Conservation (phyloP, 1,284 basidiomycete species). For the Ustilago sp. region DNA sequence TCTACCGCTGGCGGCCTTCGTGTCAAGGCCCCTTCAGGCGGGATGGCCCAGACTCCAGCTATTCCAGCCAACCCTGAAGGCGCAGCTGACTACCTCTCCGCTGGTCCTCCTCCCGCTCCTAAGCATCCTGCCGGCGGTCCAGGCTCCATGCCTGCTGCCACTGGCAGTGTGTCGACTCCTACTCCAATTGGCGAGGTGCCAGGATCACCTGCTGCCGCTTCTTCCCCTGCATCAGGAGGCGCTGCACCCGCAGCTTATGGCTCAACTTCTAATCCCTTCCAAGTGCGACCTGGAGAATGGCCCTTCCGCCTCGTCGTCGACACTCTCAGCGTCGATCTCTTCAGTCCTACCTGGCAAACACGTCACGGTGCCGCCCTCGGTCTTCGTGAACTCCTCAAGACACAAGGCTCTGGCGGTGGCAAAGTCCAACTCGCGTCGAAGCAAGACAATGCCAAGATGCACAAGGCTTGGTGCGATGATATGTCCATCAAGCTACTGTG, state of each 20-base stretch:
- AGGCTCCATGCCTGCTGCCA: conserved; percentile 40
- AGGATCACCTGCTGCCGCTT: conserved; percentile 29
- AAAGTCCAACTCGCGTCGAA: conserved; percentile 70
- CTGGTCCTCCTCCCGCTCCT: conserved; percentile 33
- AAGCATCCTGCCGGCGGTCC: conserved; percentile 48
- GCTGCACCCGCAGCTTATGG: conserved; percentile 43
- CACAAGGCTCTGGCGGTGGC: conserved; percentile 85
- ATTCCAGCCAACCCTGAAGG: conserved; percentile 35
- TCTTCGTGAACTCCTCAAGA: conserved; percentile 86
- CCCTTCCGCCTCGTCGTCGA: conserved; percentile 88
- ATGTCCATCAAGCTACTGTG: conserved; percentile 87
- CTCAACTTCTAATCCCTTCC: conserved; percentile 53
- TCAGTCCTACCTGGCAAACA: conserved; percentile 88
- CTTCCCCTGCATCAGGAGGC: conserved; percentile 31
- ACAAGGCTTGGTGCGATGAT: conserved; percentile 89
- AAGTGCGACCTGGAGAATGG: conserved; percentile 77
- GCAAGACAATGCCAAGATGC: conserved; percentile 68
- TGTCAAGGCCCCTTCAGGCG: conserved; percentile 45
- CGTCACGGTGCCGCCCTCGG: conserved; percentile 95
- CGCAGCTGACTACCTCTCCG: conserved; percentile 31
- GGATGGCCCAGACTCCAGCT: conserved; percentile 24
- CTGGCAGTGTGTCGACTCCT: conserved; percentile 37
- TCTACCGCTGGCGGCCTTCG: conserved; percentile 23
- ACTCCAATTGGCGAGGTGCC: conserved; percentile 41
- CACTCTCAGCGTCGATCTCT: conserved; percentile 85